Conservation (phyloP, 2,329 filamentous ascomycete genomes). For the Diplodia corticola region DNA sequence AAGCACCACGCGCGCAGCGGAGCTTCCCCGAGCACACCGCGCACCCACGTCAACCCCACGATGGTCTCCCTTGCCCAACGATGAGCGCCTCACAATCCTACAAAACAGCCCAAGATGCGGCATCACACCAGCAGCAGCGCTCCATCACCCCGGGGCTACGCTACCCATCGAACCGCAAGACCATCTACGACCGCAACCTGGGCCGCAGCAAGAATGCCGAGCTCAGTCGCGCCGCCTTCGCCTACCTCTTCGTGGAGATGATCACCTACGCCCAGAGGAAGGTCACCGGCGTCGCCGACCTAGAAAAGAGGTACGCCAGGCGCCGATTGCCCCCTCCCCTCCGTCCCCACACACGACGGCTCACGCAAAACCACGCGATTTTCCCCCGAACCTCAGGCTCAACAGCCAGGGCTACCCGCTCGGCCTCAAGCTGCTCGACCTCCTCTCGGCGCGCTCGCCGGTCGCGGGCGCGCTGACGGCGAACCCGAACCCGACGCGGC, state of each 20-base stretch:
- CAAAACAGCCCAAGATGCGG: conserved; percentile 16
- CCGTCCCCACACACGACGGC: conserved; percentile 28
- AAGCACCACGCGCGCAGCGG: not conserved
- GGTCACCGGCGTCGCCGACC: conserved; percentile 88
- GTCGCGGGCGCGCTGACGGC: conserved; percentile 33
- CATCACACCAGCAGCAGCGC: conserved; percentile 8
- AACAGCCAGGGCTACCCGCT: conserved; percentile 92
- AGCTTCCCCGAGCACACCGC: conserved; percentile 11
- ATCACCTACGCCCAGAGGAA: conserved; percentile 89
- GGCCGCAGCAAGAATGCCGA: conserved; percentile 87
- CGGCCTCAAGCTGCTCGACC: conserved; percentile 90
- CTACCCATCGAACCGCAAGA: conserved; percentile 90
- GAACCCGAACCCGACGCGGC: conserved; percentile 54
- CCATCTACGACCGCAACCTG: conserved; percentile 93
- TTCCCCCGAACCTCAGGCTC: conserved; percentile 56
- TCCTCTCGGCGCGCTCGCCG: conserved; percentile 49
- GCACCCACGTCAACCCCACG: conserved; percentile 18
- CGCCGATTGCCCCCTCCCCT: not conserved
- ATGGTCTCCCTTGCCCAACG: conserved; percentile 11
- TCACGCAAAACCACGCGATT: conserved; percentile 51
- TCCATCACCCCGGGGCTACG: conserved; percentile 61
- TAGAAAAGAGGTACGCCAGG: conserved; percentile 74
- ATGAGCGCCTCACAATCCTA: conserved; percentile 22
- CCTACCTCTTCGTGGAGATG: conserved; percentile 95
- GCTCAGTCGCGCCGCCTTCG: conserved; percentile 89